Evolutionary conservation across 2,329 filamentous ascomycete genomes (phyloP).

Genomic region (Trichophyton benhamiae): DNA sequence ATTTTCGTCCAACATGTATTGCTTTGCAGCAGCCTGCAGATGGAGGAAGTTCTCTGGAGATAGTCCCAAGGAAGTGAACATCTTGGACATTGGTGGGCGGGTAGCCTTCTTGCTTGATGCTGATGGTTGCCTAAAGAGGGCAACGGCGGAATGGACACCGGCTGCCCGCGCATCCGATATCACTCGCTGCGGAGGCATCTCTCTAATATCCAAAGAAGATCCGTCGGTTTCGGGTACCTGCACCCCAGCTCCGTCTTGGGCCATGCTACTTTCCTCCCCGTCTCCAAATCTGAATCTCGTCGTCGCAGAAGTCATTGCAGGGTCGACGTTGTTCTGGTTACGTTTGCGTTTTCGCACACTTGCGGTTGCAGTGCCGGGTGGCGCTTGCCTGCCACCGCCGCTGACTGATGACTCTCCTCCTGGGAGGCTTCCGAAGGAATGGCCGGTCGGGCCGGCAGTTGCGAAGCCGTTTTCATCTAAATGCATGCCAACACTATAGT

Average conservation of each 20-base stretch:
- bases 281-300: constrained; percentile 11
- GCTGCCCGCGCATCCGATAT: constrained; percentile 36
- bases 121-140: constrained; percentile 40
- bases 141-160: constrained; percentile 43
- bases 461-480: constrained; percentile 27
- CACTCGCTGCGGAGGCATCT: constrained; percentile 26
- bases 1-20: constrained; percentile 44
- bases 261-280: constrained; percentile 15
- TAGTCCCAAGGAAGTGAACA: constrained; percentile 45
- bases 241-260: constrained; percentile 13
- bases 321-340: constrained; percentile 14
- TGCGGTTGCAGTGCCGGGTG: not conserved
- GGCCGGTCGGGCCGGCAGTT: not conserved
- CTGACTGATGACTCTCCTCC: constrained; percentile 17
- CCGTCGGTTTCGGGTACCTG: constrained; percentile 13
- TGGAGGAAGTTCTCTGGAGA: constrained; percentile 45
- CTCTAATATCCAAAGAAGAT: constrained; percentile 26
- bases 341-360: constrained; percentile 11
- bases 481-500: constrained; percentile 29
- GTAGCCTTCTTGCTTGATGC: constrained; percentile 44
- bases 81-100: constrained; percentile 45
- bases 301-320: constrained; percentile 8
- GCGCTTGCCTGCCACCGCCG: not conserved
- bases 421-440: constrained; percentile 3
- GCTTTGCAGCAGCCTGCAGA: constrained; percentile 44